Base-by-base conservation (phyloP, 164 flowering plant species). In the Umbellularia californica region DNA sequence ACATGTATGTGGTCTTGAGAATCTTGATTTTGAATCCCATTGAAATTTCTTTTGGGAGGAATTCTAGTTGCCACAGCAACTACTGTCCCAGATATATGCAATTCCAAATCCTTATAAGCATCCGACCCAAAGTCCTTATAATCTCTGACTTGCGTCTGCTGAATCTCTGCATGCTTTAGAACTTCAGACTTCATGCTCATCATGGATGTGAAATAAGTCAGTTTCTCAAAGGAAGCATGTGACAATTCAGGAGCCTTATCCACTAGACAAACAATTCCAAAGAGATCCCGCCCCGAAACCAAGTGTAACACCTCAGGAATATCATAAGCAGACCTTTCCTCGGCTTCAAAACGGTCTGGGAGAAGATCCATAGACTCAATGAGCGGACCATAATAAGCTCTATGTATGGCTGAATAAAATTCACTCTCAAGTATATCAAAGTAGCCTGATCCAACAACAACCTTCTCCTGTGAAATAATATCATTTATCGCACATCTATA, bases 271-370 rank as follows among this genome's bases (percentile, higher is more conserved):
- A 95, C 89, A 85, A 87, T 85, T 33, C 98, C 98, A 84, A 92
- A 91, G 77, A 92, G 87, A 82, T 91, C 87, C 25, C 97, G 92
- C 50, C 97, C 98, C 2, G 95, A 92, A 79, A 95, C 98, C 83
- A 95, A 85, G 82, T 95, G 98, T 78, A 95, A 83, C 50, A 95
- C 92, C 86, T 95, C 97, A 47, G 90, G 81, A 69, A 91, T 92
- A 62, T 80, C 88, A 83, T 50, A 71, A n/a, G 72, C 77, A 70
- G 97, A 95, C 81, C 98, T 85, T 79, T 90, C 98, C 85, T 95
- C 98, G 19, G 98, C 98, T 86, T 95, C 98, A 83, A 95, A 95
- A 70, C 93, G 73, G 65, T 91, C 91, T 73, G 98, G 98, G 81
- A 95, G 97, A 80, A 87, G 83, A 76, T 92, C 93, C 89, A 88